Evolutionary conservation across 257 asterid species (phyloP).

Genomic region (Avicennia marina): DNA sequence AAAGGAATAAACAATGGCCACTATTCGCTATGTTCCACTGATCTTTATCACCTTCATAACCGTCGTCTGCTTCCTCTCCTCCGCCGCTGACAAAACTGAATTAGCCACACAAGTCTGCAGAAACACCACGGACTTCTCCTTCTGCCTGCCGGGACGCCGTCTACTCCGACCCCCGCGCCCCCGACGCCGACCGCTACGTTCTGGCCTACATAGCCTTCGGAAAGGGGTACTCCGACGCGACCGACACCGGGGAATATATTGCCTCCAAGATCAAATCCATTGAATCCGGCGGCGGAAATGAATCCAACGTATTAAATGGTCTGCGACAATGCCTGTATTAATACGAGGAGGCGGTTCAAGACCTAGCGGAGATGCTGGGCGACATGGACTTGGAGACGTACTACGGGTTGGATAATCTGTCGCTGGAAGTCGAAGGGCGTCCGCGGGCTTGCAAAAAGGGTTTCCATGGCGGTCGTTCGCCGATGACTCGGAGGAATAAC

Average conservation of each 20-base stretch:
- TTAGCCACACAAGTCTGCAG: conserved; percentile 32
- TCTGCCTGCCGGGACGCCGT: conserved; percentile 32
- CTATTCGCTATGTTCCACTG: too few relatives aligned
- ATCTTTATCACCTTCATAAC: not conserved
- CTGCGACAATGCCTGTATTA: conserved; percentile 15
- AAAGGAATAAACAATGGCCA: too few relatives aligned
- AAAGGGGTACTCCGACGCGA: conserved; percentile 18
- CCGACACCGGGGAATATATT: conserved; percentile 14
- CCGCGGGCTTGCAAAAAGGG: conserved; percentile 14
- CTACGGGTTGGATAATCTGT: conserved; percentile 8
- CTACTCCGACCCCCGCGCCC: conserved; percentile 32
- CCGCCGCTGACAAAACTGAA: conserved; percentile 1
- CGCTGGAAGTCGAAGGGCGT: not conserved
- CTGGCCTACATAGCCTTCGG: conserved; percentile 25
- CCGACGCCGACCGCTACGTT: conserved; percentile 17
- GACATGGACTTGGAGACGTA: conserved; percentile 31
- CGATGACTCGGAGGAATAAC: conserved; percentile 10
- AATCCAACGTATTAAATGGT: not conserved
- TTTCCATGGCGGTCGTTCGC: not conserved
- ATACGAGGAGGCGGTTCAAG: conserved; percentile 16
- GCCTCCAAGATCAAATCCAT: not conserved
- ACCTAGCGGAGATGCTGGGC: conserved; percentile 4
- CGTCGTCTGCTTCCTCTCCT: not conserved
- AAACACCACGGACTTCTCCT: conserved; percentile 22
- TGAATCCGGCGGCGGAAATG: not conserved